A percentile compares a stretch with the other conserved stretches of the same genome.
Evolutionary conservation across 2,329 filamentous ascomycete species (phyloP).

Genomic region (Paecilomyces sp.): DNA sequence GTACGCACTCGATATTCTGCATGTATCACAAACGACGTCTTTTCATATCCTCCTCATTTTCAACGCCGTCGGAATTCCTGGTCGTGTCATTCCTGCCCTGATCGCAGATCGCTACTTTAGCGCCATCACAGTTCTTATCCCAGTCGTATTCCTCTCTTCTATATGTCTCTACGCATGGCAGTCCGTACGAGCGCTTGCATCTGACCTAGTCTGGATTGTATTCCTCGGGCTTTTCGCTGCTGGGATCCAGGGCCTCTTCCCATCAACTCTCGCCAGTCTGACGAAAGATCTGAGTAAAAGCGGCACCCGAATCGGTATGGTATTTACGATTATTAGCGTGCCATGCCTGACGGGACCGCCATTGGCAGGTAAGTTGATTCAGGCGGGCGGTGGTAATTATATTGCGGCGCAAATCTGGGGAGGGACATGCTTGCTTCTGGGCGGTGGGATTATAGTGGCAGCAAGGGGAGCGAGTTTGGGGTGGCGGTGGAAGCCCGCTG

Average conservation of each 20-base stretch:
- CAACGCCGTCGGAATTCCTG: conserved; percentile 50
- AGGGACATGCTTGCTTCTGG: conserved; percentile 15
- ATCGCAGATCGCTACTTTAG: conserved; percentile 49
- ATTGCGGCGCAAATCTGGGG: conserved; percentile 40
- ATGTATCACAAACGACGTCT: conserved; percentile 38
- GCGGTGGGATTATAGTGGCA: not conserved
- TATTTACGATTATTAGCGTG: conserved; percentile 39
- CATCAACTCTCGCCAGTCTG: conserved; percentile 34
- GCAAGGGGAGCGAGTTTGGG: not conserved
- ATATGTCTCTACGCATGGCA: conserved; percentile 51
- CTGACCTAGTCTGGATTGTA: conserved; percentile 29
- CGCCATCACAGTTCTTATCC: conserved; percentile 49
- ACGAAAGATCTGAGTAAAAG: conserved; percentile 42
- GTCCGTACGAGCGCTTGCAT: conserved; percentile 34
- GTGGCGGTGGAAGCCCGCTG: not conserved
- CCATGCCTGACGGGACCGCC: conserved; percentile 40
- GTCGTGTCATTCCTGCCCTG: conserved; percentile 46
- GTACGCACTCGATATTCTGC: conserved; percentile 38
- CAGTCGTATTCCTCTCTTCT: conserved; percentile 39
- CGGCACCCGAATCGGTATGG: conserved; percentile 43
- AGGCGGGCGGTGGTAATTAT: conserved; percentile 33
- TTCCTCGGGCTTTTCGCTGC: conserved; percentile 38
- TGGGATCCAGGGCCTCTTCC: conserved; percentile 41
- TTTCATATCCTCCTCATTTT: conserved; percentile 51
- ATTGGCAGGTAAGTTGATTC: conserved; percentile 41